Conservation (phyloP, 2,329 filamentous ascomycete genomes). For the Ophiostoma sp. region DNA sequence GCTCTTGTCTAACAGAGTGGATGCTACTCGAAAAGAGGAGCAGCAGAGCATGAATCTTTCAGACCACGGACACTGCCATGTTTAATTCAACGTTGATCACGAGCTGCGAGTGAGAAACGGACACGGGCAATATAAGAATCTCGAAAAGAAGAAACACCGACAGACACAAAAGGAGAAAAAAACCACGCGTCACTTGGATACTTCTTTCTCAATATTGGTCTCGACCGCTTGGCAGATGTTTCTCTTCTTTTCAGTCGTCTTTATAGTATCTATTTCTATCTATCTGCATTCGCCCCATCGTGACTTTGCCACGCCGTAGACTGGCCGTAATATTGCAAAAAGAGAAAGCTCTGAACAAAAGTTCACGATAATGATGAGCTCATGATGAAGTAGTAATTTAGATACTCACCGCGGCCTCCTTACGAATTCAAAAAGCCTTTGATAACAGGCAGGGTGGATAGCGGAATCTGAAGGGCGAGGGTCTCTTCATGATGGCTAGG, state of each 20-base stretch:
- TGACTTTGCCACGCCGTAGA: background rate
- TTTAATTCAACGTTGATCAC: background rate
- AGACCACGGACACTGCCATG: background rate
- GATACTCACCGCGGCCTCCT: no score
- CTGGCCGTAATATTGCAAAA: background rate
- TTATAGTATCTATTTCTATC: background rate
- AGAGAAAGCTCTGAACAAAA: background rate
- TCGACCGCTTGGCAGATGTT: background rate
- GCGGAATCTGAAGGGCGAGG: background rate
- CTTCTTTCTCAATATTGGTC: background rate
- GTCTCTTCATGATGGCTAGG: background rate
- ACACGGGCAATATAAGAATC: no score
- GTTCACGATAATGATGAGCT: background rate
- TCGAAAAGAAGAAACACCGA: background rate
- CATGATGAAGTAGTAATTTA: background rate
- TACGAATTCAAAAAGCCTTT: no score
- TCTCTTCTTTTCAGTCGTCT: background rate
- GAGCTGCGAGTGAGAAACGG: background rate
- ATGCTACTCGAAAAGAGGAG: background rate
- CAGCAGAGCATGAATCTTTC: background rate
- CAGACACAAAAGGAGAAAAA: background rate
- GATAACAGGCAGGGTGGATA: background rate
- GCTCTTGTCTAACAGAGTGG: background rate
- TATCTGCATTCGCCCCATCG: background rate
- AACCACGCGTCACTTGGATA: background rate